Evolutionary conservation across 768 basidiomycete species (phyloP), one percentile per base, ranked within the genome.

Genomic region (Tephrocybe sp.): DNA sequence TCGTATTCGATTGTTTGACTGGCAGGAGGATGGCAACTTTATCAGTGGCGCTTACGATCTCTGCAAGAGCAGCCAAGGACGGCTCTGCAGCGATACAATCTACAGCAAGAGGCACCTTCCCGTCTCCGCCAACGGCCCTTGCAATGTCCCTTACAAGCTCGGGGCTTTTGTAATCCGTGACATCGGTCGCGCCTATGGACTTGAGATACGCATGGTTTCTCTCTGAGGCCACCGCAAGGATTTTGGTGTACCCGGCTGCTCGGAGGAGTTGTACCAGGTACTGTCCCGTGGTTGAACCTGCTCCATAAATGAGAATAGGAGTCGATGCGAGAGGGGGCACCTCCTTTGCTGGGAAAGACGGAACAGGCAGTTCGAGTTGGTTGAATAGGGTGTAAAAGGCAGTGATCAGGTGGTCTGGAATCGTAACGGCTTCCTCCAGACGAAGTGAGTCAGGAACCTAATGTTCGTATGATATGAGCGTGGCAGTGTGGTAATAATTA

Each of bases 1-100:
- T 60, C 15, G 15, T 60, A n/a, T 59, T 61, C 12, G 75, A 73
- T 48, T 71, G 64, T 56, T 81, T 82, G 40, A 79, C 59, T 1
- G 79, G 78, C 38, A 77, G 48, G 21, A 80, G 61, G 15, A 77
- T 45, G 2, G 78, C 78, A 4, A 76, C 63, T 26, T 58, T 71
- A 27, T 71, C 75, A n/a, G 53, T 48, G 4, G 72, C 59, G 39
- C 64, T 65, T 22, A 77, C 60, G 5, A 77, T 58, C 25, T 70
- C 60, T 2, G 70, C 60, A 15, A 81, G 60, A 13, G 59, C 60
- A 3, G 54, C 61, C 45, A 80, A 39, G 0, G 73, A 75, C 4
- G 47, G 46, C 30, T 66, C 60, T 0, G 73, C 56, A 18, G 63
- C 54, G 32, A 74, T 64, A 36, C 64, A 59, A 45, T 74, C 71